phyloP scores from a whole-genome alignment of 257 asterid genomes.

The Echites panduratus region DNA sequence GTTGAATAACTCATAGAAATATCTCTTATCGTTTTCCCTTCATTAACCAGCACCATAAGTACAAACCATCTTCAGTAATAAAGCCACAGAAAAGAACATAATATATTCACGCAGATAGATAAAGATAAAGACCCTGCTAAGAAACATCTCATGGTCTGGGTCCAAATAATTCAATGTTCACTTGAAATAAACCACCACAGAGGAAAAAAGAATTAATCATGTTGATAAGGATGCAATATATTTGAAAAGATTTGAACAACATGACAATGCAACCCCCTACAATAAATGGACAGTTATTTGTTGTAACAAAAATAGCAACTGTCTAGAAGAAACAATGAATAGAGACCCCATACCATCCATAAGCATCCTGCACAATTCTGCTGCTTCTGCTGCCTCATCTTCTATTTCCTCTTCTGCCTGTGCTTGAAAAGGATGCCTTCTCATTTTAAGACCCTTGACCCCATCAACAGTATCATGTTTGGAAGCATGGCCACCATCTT shows the following conservation, averaged over 20 bases:
- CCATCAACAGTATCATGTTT: slow-evolving; percentile 67
- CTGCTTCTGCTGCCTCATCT: slow-evolving; percentile 97
- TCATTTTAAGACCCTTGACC: slow-evolving; percentile 86
- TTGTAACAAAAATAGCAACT: not conserved
- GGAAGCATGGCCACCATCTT: slow-evolving; percentile 57
- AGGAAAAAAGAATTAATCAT: not conserved
- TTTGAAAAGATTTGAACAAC: not conserved
- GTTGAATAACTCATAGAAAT: not conserved
- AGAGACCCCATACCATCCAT: slow-evolving; percentile 70
- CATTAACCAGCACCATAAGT: not conserved
- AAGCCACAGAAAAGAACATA: not conserved
- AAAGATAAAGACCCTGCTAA: not conserved
- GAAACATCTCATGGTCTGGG: not conserved
- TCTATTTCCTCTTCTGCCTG: slow-evolving; percentile 87
- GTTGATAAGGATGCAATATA: not conserved
- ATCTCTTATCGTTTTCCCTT: not conserved
- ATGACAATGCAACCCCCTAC: not conserved
- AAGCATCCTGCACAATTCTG: slow-evolving; percentile 92
- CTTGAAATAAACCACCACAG: not conserved
- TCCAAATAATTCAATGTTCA: not conserved
- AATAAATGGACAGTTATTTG: not conserved
- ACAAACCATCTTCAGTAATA: not conserved
- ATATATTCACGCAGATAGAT: not conserved
- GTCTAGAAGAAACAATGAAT: not conserved
- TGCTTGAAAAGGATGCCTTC: slow-evolving; percentile 78